A percentile compares a stretch with the other conserved stretches of the same genome.
Evolutionary conservation across 306 rosid genomes (phyloP).

Genomic region (Corylus heterophylla): DNA sequence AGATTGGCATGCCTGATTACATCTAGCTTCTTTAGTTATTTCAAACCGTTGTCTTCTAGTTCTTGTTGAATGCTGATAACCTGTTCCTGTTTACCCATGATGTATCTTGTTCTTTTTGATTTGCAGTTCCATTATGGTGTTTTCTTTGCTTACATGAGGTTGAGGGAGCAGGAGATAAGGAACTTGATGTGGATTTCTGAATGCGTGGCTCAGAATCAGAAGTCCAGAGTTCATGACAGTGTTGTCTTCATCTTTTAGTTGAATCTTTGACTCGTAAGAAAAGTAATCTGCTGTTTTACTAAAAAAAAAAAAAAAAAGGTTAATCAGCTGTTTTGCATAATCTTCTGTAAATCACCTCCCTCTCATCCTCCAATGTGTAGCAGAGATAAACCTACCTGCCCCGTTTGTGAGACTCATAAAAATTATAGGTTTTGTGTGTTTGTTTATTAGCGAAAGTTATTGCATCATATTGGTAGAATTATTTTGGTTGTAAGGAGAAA

Average conservation of each 20-base stretch:
- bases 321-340: conserved; percentile 33
- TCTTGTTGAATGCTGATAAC: background rate
- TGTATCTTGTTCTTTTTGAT: conserved; percentile 17
- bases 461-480: conserved; percentile 4
- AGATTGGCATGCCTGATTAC: background rate
- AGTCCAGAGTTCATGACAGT: conserved; percentile 95
- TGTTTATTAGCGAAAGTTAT: background rate
- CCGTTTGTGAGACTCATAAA: conserved; percentile 36
- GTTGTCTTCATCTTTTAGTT: conserved; percentile 91
- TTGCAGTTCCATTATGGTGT: conserved; percentile 95
- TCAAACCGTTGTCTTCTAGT: background rate
- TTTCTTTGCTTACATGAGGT: conserved; percentile 96
- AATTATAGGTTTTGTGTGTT: conserved; percentile 22
- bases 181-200: conserved; percentile 97
- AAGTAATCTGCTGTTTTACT: conserved; percentile 16
- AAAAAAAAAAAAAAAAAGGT: no score
- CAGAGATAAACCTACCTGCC: conserved; percentile 29
- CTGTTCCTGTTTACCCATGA: background rate
- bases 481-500: conserved; percentile 13
- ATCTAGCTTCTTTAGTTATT: background rate
- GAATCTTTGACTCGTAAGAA: conserved; percentile 11
- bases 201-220: conserved; percentile 98
- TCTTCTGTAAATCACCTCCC: conserved; percentile 43
- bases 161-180: conserved; percentile 97
- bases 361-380: conserved; percentile 25